Base-by-base conservation (phyloP, 495 filamentous ascomycete species). In the Bacidia gigantensis region DNA sequence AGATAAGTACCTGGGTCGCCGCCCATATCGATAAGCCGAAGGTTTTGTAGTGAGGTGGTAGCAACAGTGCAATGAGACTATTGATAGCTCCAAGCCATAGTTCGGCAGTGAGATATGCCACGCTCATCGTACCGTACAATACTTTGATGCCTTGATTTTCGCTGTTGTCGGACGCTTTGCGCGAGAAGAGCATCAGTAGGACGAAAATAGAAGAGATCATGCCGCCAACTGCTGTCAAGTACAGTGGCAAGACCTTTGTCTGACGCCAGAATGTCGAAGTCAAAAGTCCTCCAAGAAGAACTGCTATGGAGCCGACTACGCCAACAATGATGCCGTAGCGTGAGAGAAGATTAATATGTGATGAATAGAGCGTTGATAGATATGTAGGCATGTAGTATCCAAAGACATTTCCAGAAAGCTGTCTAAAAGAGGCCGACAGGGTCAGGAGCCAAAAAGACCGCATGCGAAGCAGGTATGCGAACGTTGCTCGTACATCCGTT, bases 311-410 rank as follows among this genome's bases (percentile, higher is more conserved):
- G 2, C 65, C 59, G n/a, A 64, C 56, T 12, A 58, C 57, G 10
- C 63, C 65, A 24, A 68, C 59, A 29, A 66, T 64, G 40, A 66
- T 62, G 2, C 62, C 65, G 43, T 67, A 67, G 1, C 38, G 38
- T 2, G 59, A 60, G 3, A 60, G 45, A 1, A 67, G 44, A 22
- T 56, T 44, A 2, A 35, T 24, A 14, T 60, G 21, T 7, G 49
- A 42, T 2, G 62, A 51, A 46, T 60, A 65, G 11, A 56, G 49
- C 11, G 58, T 55, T 3, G 53, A 56, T 2, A 65, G 57, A 48
- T 65, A 65, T 2, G 52, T 54, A 1, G 63, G 63, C 63, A 65
- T 65, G 47, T 65, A 65, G 47, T 64, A 65, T 14, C 63, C 63
- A 55, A 66, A 65, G 0, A 66, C 57, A 41, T 63, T 62, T 2